Evolutionary conservation across 228 moss, liverwort and hornwort genomes (phyloP).

Genomic region (Sphagnum magellanicum): DNA sequence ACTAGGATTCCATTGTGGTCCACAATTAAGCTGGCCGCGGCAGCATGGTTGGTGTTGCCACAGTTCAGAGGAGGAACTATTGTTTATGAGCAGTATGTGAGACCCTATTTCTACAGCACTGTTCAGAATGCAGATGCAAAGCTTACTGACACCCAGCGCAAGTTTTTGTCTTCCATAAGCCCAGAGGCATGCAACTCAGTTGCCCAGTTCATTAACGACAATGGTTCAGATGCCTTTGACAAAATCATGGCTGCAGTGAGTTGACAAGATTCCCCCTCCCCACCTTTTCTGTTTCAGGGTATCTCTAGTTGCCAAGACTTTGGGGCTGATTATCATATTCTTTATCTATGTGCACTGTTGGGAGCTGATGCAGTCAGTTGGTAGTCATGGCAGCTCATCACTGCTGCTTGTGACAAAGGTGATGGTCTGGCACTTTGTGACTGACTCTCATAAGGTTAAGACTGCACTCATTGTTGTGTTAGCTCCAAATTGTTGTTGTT

Average conservation of each 20-base stretch:
- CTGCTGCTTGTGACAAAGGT: too few species aligned
- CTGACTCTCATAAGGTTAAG: too few species aligned
- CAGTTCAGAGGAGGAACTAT: conserved; percentile 56
- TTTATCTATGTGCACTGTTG: too few species aligned
- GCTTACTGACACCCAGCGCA: conserved; percentile 32
- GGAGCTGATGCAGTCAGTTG: too few species aligned
- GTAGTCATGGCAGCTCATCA: too few species aligned
- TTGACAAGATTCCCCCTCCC: too few species aligned
- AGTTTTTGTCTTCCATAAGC: conserved; percentile 31
- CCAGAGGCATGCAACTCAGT: conserved; percentile 20
- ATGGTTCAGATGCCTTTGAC: conserved; percentile 5
- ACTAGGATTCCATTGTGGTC: conserved; percentile 43
- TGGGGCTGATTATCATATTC: too few species aligned
- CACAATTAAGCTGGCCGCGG: conserved; percentile 43
- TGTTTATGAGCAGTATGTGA: conserved; percentile 33
- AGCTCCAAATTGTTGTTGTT: too few species aligned
- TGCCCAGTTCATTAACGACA: conserved; percentile 17
- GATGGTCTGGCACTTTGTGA: too few species aligned
- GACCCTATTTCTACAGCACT: conserved; percentile 23
- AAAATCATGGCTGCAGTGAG: background rate
- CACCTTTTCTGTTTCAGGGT: too few species aligned
- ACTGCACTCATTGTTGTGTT: too few species aligned
- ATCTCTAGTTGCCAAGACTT: too few species aligned
- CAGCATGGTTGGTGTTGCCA: conserved; percentile 46
- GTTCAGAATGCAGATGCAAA: conserved; percentile 5